Base-by-base conservation (phyloP, 2,329 filamentous ascomycete species). In the Claviceps africana region DNA sequence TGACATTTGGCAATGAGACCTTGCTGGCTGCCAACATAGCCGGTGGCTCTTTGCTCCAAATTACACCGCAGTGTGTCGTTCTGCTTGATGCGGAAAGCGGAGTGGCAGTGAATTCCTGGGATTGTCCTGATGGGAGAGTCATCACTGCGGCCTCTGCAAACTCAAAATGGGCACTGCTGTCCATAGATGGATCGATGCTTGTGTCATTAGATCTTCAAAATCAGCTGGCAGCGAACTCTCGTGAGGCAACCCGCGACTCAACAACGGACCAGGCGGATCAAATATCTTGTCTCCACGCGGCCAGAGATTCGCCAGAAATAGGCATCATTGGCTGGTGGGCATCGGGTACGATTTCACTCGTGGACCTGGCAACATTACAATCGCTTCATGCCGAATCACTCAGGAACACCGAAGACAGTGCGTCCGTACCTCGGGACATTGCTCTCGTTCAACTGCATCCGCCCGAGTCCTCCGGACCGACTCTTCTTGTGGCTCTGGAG, bases 291-390 rank as follows among this genome's bases (percentile, higher is more conserved):
- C 74, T 97, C 10, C 82, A 91, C 47, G 76, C 93, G 1, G 82
- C 89, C 0, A 72, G 78, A 3, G 72, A 78, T 37, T 70, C 83
- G 15, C 71, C 75, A 4, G 73, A 79, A 48, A 71, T 88, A 33
- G 91, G 86, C 52, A 83, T 95, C 30, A 76, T 93, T 17, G 90
- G 89, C 1, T 93, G 94, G 67, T 97, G 91, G 81, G 82, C 86
- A 56, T 83, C 83, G n/a, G 86, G 88, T 6, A 80, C 79, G 11
- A 77, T 97, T 28, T 85, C 86, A 0, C 73, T 97, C 35, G 72
- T 95, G 45, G 76, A 83, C 54, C 65, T 95, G 22, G 67, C 76
- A 19, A 81, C 79, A 2, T 71, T 97, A 2, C 69, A 82, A 33
- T 76, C 82, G 1, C 68, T 88, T 0, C 78, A 82, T 48, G 82